These are phyloP conservation scores for Tolypocladium sp. DNA, from an alignment of 2,329 filamentous ascomycete genomes.

Conservation along the genomic window DNA sequence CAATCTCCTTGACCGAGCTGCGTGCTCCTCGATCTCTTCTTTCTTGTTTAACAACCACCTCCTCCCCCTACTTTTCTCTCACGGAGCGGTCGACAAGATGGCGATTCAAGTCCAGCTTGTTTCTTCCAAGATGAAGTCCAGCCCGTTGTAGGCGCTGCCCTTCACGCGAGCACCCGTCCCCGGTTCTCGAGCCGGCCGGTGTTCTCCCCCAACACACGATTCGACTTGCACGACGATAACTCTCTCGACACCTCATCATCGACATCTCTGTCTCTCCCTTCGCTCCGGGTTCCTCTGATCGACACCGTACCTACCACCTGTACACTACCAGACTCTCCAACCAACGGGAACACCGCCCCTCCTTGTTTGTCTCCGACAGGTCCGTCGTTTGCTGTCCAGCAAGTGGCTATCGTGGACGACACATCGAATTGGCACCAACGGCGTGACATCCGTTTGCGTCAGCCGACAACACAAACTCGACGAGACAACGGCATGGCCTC, in stretches of 20 bases:
- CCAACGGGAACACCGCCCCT: not conserved
- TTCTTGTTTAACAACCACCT: not conserved
- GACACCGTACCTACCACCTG: not conserved
- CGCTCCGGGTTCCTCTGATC: not conserved
- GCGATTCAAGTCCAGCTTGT: constrained; percentile 3
- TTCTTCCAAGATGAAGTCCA: not conserved
- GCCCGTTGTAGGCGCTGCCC: not conserved
- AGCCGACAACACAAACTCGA: not conserved
- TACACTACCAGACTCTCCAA: not conserved
- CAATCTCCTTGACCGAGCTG: not conserved
- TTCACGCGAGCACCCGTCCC: not conserved
- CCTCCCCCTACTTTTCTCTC: not conserved
- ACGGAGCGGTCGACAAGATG: constrained; percentile 3
- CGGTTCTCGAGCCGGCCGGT: not conserved
- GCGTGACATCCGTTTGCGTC: not conserved
- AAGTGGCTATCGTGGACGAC: not conserved
- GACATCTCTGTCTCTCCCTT: not conserved
- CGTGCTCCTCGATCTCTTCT: not conserved
- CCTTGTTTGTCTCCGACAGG: not conserved
- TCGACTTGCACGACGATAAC: not conserved
- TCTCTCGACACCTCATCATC: not conserved
- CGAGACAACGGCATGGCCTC: constrained; percentile 8
- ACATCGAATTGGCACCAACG: not conserved
- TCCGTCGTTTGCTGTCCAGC: not conserved
- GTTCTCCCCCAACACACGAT: not conserved